Base-by-base conservation (phyloP, 129 eudicot genomes). In the Solidago caesia region DNA sequence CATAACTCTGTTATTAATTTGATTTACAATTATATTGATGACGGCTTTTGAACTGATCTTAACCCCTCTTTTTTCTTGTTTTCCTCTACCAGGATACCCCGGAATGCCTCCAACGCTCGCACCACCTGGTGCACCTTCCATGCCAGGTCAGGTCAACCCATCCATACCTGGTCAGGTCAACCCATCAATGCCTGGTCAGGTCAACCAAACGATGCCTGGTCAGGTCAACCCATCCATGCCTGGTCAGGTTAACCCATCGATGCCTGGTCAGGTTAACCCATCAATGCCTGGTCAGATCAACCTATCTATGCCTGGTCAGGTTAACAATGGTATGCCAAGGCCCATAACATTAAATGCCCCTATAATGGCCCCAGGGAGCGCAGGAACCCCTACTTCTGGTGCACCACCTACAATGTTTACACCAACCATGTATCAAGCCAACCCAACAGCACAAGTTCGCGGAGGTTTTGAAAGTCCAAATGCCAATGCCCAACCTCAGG, bases 111-210 rank as follows among this genome's bases (percentile, higher is more conserved):
- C 76, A 52, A 84, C 80, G 87, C 27, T 79, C 7, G 75, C 85
- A 39, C 97, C 96, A 26, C 92, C 89, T 6, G 90, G 91, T 71
- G 86, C 90, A 64, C 89, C 68, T 6, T 39, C 63, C 63, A 57
- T 57, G 63, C 63, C 63, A 4, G 63, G 63, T 57, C 63, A 57
- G 63, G 63, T 46, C 5, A 53, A 53, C 25, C 60, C 60, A 2
- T 53, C 60, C 15, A 53, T 53, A n/a, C 60, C 60, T 13, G 60
- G 60, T 10, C 60, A 53, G 60, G 60, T 13, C 60, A 53, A 53
- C 15, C 60, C 63, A 57, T 21, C 46, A 21, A 11, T 33, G 45
- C 69, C 77, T 4, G 77, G 77, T 73, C 77, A 73, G 56, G 26
- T 43, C n/a, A 72, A 44, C 43, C 66, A n/a, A n/a, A n/a, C n/a